Evolutionary conservation across 345 rosid species (phyloP).

Genomic region (Citrus sp.): DNA sequence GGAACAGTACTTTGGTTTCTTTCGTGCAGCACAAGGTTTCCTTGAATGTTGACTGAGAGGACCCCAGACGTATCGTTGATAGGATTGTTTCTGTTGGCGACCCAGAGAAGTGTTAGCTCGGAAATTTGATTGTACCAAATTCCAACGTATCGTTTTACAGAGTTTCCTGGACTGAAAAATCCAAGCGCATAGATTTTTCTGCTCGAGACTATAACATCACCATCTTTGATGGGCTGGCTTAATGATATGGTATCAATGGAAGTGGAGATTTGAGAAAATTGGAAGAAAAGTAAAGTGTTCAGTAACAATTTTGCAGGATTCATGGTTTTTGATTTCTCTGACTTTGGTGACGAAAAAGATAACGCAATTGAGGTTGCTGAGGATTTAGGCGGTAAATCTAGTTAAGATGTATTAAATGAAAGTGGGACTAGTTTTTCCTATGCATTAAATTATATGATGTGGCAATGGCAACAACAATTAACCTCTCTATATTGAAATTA

Average conservation of each 20-base stretch:
- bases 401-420: background rate
- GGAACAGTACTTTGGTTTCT: slow-evolving; percentile 24
- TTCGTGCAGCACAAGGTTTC: slow-evolving; percentile 34
- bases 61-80: slow-evolving; percentile 39
- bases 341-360: background rate
- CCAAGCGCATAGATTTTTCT: slow-evolving; percentile 49
- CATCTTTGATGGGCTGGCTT: slow-evolving; percentile 38
- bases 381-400: background rate
- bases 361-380: background rate
- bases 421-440: background rate
- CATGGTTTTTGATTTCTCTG: slow-evolving; percentile 11
- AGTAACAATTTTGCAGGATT: background rate
- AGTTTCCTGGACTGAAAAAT: slow-evolving; percentile 52
- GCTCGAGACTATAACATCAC: slow-evolving; percentile 37
- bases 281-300: slow-evolving; percentile 4
- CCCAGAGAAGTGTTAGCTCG: slow-evolving; percentile 58
- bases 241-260: slow-evolving; percentile 27
- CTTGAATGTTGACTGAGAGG: slow-evolving; percentile 36
- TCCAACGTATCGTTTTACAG: slow-evolving; percentile 57
- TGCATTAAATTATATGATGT: background rate
- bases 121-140: slow-evolving; percentile 65
- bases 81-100: slow-evolving; percentile 68
- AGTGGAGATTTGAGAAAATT: slow-evolving; percentile 18
- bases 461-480: background rate
- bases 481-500: too few species aligned